A percentile compares a stretch with the other conserved stretches of the same genome.
These are phyloP conservation scores for Xylaria sp. DNA, from an alignment of 2,329 filamentous ascomycete genomes.

Conservation along the genomic window DNA sequence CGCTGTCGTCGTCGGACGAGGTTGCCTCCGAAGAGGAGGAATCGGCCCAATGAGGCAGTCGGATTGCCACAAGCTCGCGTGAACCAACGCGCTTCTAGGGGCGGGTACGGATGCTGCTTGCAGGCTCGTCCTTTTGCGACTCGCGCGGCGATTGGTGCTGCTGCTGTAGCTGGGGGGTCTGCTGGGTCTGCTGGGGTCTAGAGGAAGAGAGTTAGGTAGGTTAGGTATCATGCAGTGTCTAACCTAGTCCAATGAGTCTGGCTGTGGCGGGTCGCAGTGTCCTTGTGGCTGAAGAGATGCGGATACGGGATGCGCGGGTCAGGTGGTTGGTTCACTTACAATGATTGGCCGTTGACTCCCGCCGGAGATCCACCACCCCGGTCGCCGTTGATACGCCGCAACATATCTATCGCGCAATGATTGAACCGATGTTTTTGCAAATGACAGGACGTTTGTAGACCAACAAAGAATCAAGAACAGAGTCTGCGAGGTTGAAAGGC, in stretches of 20 bases:
- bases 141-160: slow-evolving; percentile 9
- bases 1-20: slow-evolving; percentile 17
- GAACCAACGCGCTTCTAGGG: slow-evolving; percentile 39
- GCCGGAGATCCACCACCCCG: slow-evolving; percentile 26
- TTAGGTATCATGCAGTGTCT: background rate
- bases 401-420: slow-evolving; percentile 9
- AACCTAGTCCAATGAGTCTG: background rate
- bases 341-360: slow-evolving; percentile 21
- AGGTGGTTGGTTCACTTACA: slow-evolving; percentile 19
- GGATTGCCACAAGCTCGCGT: slow-evolving; percentile 41
- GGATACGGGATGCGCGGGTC: too few species aligned
- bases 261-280: slow-evolving; percentile 8
- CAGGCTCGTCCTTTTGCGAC: slow-evolving; percentile 8
- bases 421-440: background rate
- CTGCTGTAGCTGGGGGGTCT: slow-evolving; percentile 28
- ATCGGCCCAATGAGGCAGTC: slow-evolving; percentile 31
- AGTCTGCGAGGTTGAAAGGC: background rate
- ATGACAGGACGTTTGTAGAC: background rate
- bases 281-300: background rate
- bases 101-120: slow-evolving; percentile 30
- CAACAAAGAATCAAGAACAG: background rate
- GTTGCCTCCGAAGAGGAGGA: slow-evolving; percentile 24
- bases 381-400: background rate
- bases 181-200: slow-evolving; percentile 29
- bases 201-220: background rate